These are phyloP conservation scores for Gossypium australe DNA, from an alignment of 345 rosid genomes.

Conservation along the genomic window DNA sequence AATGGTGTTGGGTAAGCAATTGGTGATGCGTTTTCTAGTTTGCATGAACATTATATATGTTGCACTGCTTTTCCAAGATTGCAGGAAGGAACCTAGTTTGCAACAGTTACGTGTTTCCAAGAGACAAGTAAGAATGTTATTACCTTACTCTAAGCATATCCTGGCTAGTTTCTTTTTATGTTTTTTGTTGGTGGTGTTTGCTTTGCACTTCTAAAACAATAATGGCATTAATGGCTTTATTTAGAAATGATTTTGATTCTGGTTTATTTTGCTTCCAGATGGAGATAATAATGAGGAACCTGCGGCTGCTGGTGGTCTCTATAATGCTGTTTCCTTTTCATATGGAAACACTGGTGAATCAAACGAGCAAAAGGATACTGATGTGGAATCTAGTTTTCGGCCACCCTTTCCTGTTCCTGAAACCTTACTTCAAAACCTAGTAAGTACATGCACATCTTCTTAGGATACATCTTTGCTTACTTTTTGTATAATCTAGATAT, in stretches of 20 bases:
- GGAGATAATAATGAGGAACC: conserved; percentile 35
- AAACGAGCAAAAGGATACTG: conserved; percentile 32
- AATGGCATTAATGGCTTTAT: not conserved
- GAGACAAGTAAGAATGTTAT: conserved; percentile 54
- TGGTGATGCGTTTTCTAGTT: conserved; percentile 13
- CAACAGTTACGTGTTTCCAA: conserved; percentile 45
- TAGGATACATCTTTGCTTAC: conserved; percentile 9
- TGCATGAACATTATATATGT: conserved; percentile 26
- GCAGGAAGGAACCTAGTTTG: conserved; percentile 57
- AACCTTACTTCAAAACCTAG: conserved; percentile 63
- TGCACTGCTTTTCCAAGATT: conserved; percentile 36
- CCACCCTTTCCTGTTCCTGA: conserved; percentile 81
- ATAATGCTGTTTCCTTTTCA: conserved; percentile 59
- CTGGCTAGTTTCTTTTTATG: conserved; percentile 8
- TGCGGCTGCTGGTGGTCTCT: conserved; percentile 30
- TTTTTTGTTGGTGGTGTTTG: not conserved
- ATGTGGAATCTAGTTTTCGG: conserved; percentile 47
- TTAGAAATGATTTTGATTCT: conserved; percentile 14
- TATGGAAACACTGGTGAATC: conserved; percentile 57
- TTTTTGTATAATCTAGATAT: conserved; percentile 20
- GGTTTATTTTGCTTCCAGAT: conserved; percentile 33
- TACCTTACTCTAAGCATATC: conserved; percentile 19
- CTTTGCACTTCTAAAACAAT: not conserved
- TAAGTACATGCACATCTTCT: conserved; percentile 36
- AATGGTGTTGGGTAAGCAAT: not conserved